phyloP scores from a whole-genome alignment of 257 asterid species.

The Sherardia arvensis region DNA sequence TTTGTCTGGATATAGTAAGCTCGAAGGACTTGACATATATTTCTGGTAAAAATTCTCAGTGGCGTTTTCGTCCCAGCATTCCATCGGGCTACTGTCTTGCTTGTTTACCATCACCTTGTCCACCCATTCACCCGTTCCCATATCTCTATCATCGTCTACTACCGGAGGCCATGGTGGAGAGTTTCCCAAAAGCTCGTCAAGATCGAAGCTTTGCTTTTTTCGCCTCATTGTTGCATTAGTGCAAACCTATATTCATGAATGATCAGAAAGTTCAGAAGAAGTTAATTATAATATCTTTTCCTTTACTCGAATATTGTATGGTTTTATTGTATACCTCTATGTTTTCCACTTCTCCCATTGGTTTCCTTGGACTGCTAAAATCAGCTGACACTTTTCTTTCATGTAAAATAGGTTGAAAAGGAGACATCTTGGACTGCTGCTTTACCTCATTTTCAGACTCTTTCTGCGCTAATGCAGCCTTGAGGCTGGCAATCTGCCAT shows the following conservation, averaged over 20 bases:
- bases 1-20: conserved; percentile 34
- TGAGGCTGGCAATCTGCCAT: conserved; percentile 64
- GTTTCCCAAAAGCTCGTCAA: conserved; percentile 66
- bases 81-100: conserved; percentile 43
- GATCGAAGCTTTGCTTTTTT: conserved; percentile 60
- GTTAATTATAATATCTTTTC: neutral
- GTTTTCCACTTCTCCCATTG: conserved; percentile 91
- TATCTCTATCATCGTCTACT: conserved; percentile 61
- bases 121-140: conserved; percentile 78
- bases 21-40: conserved; percentile 41
- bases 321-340: conserved; percentile 80
- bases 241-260: conserved; percentile 30
- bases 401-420: conserved; percentile 31
- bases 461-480: conserved; percentile 69
- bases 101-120: conserved; percentile 96
- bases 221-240: conserved; percentile 41
- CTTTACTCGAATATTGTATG: neutral
- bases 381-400: conserved; percentile 35
- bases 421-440: conserved; percentile 39
- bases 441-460: conserved; percentile 40
- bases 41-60: conserved; percentile 42
- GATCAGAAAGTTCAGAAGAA: neutral
- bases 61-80: conserved; percentile 42
- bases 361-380: conserved; percentile 54
- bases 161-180: conserved; percentile 88